Conservation (phyloP, 2,329 filamentous ascomycete genomes). For the Alternaria solani region DNA sequence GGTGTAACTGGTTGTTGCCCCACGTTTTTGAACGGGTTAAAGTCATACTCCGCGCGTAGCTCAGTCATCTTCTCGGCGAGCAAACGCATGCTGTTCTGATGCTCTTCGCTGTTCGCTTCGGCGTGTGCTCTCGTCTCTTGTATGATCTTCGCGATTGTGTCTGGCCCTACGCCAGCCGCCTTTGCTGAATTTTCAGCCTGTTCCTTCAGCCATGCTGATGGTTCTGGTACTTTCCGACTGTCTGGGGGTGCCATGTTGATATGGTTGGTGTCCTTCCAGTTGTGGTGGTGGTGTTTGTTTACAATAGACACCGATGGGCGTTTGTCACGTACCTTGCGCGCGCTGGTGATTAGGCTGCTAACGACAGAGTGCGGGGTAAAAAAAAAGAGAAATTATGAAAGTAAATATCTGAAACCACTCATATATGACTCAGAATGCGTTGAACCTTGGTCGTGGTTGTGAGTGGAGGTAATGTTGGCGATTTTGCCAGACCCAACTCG, state of each 20-base stretch:
- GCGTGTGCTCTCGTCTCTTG: neutral
- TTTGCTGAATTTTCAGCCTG: conserved; percentile 5
- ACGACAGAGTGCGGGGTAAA: neutral
- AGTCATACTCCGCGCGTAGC: neutral
- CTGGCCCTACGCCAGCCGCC: neutral
- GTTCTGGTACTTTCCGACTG: neutral
- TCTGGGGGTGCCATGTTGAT: neutral
- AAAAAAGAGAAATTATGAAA: neutral
- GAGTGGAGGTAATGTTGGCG: neutral
- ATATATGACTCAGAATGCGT: neutral
- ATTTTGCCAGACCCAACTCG: neutral
- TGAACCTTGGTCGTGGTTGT: neutral
- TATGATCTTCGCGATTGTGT: conserved; percentile 2
- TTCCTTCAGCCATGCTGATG: conserved; percentile 9
- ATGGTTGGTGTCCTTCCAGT: neutral
- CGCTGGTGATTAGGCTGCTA: neutral
- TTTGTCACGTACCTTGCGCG: neutral
- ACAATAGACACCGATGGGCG: neutral
- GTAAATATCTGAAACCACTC: neutral
- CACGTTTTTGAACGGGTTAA: neutral
- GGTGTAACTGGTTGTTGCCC: neutral
- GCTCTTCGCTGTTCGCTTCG: neutral
- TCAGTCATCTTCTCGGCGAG: conserved; percentile 1
- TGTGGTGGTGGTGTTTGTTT: neutral
- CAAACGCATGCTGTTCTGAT: neutral